These are phyloP conservation scores for Candida sphagnicola DNA, from an alignment of 805 yeast species.

Conservation along the genomic window DNA sequence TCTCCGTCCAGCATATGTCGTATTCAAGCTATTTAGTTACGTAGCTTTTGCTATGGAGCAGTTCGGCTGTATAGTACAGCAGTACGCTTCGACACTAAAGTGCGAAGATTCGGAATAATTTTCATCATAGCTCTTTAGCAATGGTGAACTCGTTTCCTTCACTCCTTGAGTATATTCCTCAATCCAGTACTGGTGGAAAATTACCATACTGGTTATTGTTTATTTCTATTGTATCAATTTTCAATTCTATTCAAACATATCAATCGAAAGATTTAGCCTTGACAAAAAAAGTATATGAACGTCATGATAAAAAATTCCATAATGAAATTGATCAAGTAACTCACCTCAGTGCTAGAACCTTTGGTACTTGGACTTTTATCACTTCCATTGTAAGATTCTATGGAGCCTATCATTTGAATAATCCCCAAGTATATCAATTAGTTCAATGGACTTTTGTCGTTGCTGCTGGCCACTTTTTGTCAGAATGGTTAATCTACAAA, in stretches of 20 bases:
- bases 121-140: no score
- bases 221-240: conserved; percentile 82
- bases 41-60: no score
- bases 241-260: conserved; percentile 88
- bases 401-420: conserved; percentile 74
- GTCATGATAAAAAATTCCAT: conserved; percentile 30
- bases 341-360: conserved; percentile 84
- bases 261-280: conserved; percentile 61
- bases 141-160: conserved; percentile 14
- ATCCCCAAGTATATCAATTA: conserved; percentile 70
- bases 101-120: no score
- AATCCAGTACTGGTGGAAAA: conserved; percentile 23
- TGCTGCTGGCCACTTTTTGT: conserved; percentile 78
- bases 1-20: no score
- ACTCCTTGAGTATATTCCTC: conserved; percentile 10
- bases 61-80: no score
- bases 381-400: conserved; percentile 80
- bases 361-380: conserved; percentile 96
- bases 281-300: conserved; percentile 75
- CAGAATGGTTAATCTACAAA: conserved; percentile 76
- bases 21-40: no score
- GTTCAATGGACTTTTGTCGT: conserved; percentile 76
- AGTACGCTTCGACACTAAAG: no score
- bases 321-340: conserved; percentile 28
- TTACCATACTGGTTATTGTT: conserved; percentile 39